These are phyloP conservation scores for Mycena amicta DNA, from an alignment of 768 basidiomycete species.

Conservation along the genomic window DNA sequence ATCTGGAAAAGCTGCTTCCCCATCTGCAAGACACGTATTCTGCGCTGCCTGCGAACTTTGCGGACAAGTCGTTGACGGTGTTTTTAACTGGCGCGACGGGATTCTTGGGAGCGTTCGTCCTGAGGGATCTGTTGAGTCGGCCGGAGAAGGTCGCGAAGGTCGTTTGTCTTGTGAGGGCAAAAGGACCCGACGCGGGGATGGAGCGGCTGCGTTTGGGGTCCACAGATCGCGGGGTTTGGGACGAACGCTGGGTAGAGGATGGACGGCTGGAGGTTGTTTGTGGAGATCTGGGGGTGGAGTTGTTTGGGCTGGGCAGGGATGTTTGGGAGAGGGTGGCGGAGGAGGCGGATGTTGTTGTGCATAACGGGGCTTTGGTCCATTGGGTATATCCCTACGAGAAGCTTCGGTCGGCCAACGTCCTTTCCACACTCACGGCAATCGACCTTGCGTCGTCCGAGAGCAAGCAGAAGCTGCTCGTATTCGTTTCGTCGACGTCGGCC, in stretches of 20 bases:
- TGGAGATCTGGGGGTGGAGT: conserved; percentile 79
- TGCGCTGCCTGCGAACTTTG: conserved; percentile 59
- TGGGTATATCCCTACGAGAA: conserved; percentile 99
- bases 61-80: conserved; percentile 61
- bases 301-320: conserved; percentile 68
- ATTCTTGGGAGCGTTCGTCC: conserved; percentile 92
- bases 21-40: conserved; percentile 64
- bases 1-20: conserved; percentile 65
- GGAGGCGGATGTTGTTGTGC: conserved; percentile 83
- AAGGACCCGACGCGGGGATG: conserved; percentile 61
- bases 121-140: conserved; percentile 74
- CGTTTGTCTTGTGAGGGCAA: conserved; percentile 86
- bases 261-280: conserved; percentile 75
- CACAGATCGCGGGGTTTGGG: conserved; percentile 84
- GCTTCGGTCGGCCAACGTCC: conserved; percentile 88
- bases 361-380: conserved; percentile 98
- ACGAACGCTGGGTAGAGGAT: conserved; percentile 73
- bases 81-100: conserved; percentile 98
- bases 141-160: conserved; percentile 75
- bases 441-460: conserved; percentile 73
- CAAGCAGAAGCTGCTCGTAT: conserved; percentile 80
- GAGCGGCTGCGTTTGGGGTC: conserved; percentile 71
- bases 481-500: conserved; percentile 95
- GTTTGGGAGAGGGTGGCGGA: conserved; percentile 68
- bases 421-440: conserved; percentile 83